Base-by-base conservation (phyloP, 345 rosid species). In the Gossypium raimondii region DNA sequence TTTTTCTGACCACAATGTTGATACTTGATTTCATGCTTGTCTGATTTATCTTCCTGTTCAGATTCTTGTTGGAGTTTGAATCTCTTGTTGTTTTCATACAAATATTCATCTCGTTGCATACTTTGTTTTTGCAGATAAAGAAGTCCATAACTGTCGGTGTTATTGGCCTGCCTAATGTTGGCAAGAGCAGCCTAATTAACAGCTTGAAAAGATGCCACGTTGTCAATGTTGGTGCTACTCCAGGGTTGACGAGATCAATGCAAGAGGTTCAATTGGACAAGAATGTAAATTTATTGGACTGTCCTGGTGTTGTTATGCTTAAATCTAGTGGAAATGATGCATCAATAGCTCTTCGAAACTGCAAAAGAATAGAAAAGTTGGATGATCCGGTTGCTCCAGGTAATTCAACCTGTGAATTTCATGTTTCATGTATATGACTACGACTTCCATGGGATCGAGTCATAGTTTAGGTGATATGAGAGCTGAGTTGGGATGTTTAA, bases 271-370 rank as follows among this genome's bases (percentile, higher is more conserved):
- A 93, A 72, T 78, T 93, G 70, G 99, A 93, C 88, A 90, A 87
- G 81, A 90, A 91, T 84, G 92, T 95, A 57, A 95, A 93, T 77
- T 81, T 93, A 79, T 73, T 95, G 81, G 99, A 95, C 80, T 95
- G 98, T 78, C 99, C 98, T 75, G 99, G 99, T 68, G 97, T 95
- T 80, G 99, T 93, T 70, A 88, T 95, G 98, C 93, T 93, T 56
- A 90, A 86, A 78, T 93, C 97, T 60, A 76, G 72, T 5, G 94
- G 73, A 63, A 89, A 88, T 80, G 92, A 90, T 82, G 82, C 91
- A 12, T 84, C 97, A 9, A 71, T 90, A 67, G 93, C 93, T 72
- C 99, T 95, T 77, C 88, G 93, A 51, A 95, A 93, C 74, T 95
- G 99, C 87, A 95, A 95, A 86, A 86, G 97, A 76, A 93, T 95